A percentile compares a stretch with the other conserved stretches of the same genome.
Conservation (phyloP, 164 flowering plant genomes). For the Brasenia schreberi region DNA sequence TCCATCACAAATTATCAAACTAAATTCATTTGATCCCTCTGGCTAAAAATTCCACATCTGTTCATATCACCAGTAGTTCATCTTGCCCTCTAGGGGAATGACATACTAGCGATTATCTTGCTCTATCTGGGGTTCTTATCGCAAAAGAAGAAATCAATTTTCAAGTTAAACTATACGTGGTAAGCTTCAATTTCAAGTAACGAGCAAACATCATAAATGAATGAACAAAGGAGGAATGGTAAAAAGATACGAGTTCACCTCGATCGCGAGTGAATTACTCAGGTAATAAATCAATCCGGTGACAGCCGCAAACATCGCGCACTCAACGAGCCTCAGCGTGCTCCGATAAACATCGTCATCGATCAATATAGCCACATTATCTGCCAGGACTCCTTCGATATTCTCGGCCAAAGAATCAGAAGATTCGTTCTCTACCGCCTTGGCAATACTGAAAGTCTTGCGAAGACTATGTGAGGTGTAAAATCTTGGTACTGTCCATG, state of each 20-base stretch:
- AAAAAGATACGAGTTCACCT: conserved; percentile 20
- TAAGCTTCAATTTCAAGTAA: too few species aligned
- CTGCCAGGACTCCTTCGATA: conserved; percentile 6
- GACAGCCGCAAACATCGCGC: conserved; percentile 91
- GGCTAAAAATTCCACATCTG: too few species aligned
- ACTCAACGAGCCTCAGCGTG: conserved; percentile 78
- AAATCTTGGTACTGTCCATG: background rate
- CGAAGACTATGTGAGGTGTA: background rate
- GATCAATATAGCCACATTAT: conserved; percentile 29
- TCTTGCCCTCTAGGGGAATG: too few species aligned
- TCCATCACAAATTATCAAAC: too few species aligned
- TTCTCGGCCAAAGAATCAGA: background rate
- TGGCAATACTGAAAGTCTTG: background rate
- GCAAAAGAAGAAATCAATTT: too few species aligned
- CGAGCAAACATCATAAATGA: too few species aligned
- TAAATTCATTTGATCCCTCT: too few species aligned
- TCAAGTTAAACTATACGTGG: too few species aligned
- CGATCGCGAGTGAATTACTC: conserved; percentile 76
- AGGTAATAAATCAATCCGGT: conserved; percentile 61
- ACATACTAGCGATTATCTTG: too few species aligned
- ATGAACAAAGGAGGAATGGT: too few species aligned
- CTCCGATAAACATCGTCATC: conserved; percentile 46
- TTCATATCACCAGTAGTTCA: too few species aligned
- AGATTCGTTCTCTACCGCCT: background rate
- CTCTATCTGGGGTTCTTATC: too few species aligned